Conservation (phyloP, 2,329 filamentous ascomycete species). For the Orbilia ellipsospora region DNA sequence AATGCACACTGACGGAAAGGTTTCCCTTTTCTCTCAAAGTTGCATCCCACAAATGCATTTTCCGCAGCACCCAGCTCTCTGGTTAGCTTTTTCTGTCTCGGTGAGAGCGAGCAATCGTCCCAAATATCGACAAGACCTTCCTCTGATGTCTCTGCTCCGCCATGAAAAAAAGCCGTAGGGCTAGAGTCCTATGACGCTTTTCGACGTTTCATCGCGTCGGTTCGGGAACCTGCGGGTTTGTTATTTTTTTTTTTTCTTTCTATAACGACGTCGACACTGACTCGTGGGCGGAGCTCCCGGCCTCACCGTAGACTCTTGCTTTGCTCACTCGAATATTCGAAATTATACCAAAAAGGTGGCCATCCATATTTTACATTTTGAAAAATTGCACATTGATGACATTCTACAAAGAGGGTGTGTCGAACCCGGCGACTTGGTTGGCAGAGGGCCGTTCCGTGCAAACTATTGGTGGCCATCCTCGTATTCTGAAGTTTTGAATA, state of each 20-base stretch:
- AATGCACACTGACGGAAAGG: conserved; percentile 19
- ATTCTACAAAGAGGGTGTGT: conserved; percentile 5
- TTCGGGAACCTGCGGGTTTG: conserved; percentile 16
- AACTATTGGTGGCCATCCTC: conserved; percentile 5
- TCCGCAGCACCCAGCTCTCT: not conserved
- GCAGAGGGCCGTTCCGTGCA: not conserved
- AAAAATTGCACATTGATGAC: not conserved
- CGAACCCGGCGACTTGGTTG: not conserved
- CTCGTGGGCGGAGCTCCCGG: conserved; percentile 7
- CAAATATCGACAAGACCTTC: not conserved
- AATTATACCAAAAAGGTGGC: not conserved
- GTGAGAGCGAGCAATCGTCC: conserved; percentile 18
- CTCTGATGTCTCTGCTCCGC: conserved; percentile 2
- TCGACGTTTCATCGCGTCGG: conserved; percentile 17
- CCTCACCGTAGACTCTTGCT: not conserved
- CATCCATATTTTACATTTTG: too few relatives aligned
- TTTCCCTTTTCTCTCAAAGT: conserved; percentile 43
- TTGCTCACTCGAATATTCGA: not conserved
- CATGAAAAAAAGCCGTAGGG: not conserved
- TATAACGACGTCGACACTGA: not conserved
- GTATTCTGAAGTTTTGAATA: not conserved
- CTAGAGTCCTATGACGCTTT: conserved; percentile 18
- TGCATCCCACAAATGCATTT: too few relatives aligned
- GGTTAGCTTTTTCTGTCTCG: conserved; percentile 27
- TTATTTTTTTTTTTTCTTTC: conserved; percentile 1